A percentile compares a stretch with the other conserved stretches of the same genome.
phyloP scores from a whole-genome alignment of 75 land plant species.

The Chamaecyparis obtusa region DNA sequence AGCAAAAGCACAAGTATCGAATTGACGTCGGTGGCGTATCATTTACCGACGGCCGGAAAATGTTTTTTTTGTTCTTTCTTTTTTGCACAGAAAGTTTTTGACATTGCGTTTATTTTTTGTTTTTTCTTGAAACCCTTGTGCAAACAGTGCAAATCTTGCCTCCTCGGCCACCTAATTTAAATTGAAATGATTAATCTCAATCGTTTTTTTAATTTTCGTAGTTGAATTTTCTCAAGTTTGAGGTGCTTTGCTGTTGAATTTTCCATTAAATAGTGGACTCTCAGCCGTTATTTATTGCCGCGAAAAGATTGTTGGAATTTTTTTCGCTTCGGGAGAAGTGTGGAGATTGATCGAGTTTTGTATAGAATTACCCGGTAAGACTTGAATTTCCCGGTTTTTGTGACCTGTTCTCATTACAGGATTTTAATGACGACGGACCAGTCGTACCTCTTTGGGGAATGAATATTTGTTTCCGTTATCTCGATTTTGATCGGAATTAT shows the following conservation, averaged over 20 bases:
- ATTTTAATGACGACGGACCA: neutral
- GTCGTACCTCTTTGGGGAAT: neutral
- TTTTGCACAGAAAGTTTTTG: neutral
- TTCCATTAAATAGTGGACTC: neutral
- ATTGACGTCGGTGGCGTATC: neutral
- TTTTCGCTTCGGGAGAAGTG: neutral
- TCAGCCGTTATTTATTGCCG: neutral
- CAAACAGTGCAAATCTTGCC: neutral
- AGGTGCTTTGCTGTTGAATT: neutral
- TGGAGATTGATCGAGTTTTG: neutral
- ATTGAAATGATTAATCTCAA: neutral
- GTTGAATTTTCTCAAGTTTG: neutral
- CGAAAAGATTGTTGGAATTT: neutral
- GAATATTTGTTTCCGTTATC: neutral
- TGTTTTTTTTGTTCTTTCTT: neutral
- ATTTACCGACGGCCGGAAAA: neutral
- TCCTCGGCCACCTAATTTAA: neutral
- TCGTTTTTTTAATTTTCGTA: neutral
- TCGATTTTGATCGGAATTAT: neutral
- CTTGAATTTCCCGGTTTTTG: neutral
- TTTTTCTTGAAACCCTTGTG: neutral
- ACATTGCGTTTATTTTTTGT: neutral
- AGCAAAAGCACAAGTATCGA: neutral
- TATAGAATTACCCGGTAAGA: neutral
- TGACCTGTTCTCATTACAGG: neutral